These are phyloP conservation scores for Monosporascus cannonballus DNA, from an alignment of 2,329 filamentous ascomycete species.

Conservation along the genomic window DNA sequence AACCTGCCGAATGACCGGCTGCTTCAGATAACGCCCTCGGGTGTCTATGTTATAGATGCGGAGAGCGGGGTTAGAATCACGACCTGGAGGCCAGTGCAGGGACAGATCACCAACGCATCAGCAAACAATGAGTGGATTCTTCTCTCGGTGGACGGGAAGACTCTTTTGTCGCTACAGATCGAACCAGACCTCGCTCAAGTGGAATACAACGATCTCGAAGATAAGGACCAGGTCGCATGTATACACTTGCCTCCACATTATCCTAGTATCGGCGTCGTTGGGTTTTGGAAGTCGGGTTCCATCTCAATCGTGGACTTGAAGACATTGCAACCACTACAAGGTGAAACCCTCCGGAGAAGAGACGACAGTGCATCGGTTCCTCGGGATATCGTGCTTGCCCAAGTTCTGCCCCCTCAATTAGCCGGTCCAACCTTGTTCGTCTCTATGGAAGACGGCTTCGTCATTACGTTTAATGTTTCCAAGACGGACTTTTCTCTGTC, in stretches of 20 bases:
- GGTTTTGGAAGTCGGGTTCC: slow-evolving; percentile 80
- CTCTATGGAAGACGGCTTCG: slow-evolving; percentile 86
- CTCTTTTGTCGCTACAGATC: slow-evolving; percentile 63
- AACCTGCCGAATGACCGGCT: slow-evolving; percentile 60
- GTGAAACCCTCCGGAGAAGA: slow-evolving; percentile 52
- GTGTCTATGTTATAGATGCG: slow-evolving; percentile 56
- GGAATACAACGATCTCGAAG: slow-evolving; percentile 53
- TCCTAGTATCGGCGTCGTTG: slow-evolving; percentile 66
- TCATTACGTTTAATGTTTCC: slow-evolving; percentile 76
- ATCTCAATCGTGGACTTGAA: slow-evolving; percentile 68
- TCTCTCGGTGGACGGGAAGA: slow-evolving; percentile 70
- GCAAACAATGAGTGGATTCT: slow-evolving; percentile 65
- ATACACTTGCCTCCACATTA: slow-evolving; percentile 65
- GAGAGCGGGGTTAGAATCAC: slow-evolving; percentile 48
- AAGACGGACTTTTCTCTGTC: slow-evolving; percentile 55
- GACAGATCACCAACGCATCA: slow-evolving; percentile 71
- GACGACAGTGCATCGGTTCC: slow-evolving; percentile 73
- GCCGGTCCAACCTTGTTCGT: slow-evolving; percentile 72
- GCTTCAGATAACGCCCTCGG: slow-evolving; percentile 68
- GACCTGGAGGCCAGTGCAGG: slow-evolving; percentile 49
- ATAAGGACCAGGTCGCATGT: slow-evolving; percentile 76
- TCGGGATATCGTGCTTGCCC: slow-evolving; percentile 71
- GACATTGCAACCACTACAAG: slow-evolving; percentile 59
- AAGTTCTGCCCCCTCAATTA: slow-evolving; percentile 58
- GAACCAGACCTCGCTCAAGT: slow-evolving; percentile 50